These are phyloP conservation scores for Arthrocladium fulminans DNA, from an alignment of 2,329 filamentous ascomycete species.

Conservation along the genomic window DNA sequence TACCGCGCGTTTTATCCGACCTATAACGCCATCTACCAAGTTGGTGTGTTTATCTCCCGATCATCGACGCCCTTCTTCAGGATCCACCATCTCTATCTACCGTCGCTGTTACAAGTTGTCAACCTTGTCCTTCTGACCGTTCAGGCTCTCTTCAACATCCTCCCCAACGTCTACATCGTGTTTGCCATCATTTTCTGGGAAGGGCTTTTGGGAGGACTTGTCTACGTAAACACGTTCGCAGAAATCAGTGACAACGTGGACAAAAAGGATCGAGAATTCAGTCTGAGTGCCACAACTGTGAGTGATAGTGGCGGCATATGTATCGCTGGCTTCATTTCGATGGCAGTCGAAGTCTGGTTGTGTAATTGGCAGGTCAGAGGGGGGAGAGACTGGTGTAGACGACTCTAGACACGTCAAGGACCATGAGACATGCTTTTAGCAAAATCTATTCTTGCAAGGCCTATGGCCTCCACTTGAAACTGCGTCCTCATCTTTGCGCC, in stretches of 20 bases:
- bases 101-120: conserved; percentile 68
- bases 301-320: conserved; percentile 89
- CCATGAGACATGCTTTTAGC: neutral
- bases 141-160: conserved; percentile 70
- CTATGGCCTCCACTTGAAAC: neutral
- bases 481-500: too few species aligned
- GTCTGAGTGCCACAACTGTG: conserved; percentile 77
- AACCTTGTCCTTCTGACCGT: conserved; percentile 66
- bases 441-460: neutral
- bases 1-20: conserved; percentile 88
- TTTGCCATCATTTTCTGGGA: conserved; percentile 90
- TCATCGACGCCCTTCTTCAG: conserved; percentile 83
- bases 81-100: conserved; percentile 70
- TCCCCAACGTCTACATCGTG: conserved; percentile 78
- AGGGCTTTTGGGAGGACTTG: conserved; percentile 76
- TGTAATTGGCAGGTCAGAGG: conserved; percentile 78
- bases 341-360: conserved; percentile 69
- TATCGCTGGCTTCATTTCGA: conserved; percentile 73
- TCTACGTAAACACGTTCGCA: conserved; percentile 94
- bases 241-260: conserved; percentile 81
- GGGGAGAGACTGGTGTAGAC: conserved; percentile 65
- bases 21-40: conserved; percentile 89
- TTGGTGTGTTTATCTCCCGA: conserved; percentile 88
- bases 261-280: conserved; percentile 76
- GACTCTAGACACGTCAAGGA: conserved; percentile 25